Percentiles rank a stretch among this genome's conserved stretches.
Evolutionary conservation across 2,329 filamentous ascomycete species (phyloP).

Genomic region (Cercospora sp.): DNA sequence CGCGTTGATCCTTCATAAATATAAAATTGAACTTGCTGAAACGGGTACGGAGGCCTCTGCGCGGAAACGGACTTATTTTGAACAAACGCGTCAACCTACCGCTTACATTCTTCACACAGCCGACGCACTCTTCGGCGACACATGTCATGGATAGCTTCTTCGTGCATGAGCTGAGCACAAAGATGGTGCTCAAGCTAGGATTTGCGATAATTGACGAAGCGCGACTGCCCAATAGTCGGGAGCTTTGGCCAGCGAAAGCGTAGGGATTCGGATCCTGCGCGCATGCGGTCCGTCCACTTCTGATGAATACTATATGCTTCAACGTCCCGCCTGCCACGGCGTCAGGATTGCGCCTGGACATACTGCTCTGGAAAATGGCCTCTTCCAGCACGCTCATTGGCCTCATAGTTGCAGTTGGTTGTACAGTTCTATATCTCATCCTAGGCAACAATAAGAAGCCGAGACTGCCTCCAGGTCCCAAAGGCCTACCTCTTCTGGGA

Average conservation of each 20-base stretch:
- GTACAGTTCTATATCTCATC: background rate
- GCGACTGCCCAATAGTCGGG: background rate
- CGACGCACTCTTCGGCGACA: background rate
- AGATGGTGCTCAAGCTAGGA: background rate
- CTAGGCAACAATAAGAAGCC: background rate
- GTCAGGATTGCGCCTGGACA: background rate
- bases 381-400: background rate
- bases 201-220: background rate
- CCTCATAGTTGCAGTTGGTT: background rate
- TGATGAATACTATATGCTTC: background rate
- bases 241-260: background rate
- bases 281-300: background rate
- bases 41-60: background rate
- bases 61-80: background rate
- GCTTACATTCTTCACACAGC: background rate
- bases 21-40: background rate
- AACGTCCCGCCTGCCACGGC: background rate
- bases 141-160: background rate
- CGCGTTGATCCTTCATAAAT: background rate
- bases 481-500: constrained; percentile 27
- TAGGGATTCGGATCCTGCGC: background rate
- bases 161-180: background rate
- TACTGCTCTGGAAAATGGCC: background rate
- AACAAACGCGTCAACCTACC: background rate
- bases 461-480: constrained; percentile 28